A percentile compares a stretch with the other conserved stretches of the same genome.
phyloP scores from a whole-genome alignment of 345 rosid species.

The Gossypium ekmanianum region DNA sequence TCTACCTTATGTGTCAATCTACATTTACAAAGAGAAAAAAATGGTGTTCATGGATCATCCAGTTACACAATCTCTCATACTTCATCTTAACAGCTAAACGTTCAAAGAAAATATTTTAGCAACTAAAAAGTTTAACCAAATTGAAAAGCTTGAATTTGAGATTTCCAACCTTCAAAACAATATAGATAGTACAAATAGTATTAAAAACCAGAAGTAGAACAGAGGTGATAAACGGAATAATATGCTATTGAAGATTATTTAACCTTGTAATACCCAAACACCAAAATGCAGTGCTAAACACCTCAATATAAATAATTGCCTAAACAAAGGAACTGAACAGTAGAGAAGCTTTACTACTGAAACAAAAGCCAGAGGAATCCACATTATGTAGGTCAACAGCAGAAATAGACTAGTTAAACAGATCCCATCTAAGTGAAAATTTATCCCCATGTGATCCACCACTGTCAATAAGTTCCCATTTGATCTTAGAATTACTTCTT shows the following conservation, averaged over 20 bases:
- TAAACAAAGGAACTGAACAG: not conserved
- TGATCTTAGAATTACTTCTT: not conserved
- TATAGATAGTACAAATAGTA: not conserved
- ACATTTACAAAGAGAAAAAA: not conserved
- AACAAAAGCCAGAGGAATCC: not conserved
- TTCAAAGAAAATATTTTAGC: not conserved
- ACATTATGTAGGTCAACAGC: not conserved
- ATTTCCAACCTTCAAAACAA: not conserved
- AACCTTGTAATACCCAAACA: not conserved
- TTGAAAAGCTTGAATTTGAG: not conserved
- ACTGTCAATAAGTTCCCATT: not conserved
- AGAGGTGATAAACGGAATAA: not conserved
- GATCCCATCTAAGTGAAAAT: constrained; percentile 5
- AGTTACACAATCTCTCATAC: not conserved
- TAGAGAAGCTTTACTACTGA: not conserved
- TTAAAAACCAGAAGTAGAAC: not conserved
- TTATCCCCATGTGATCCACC: not conserved
- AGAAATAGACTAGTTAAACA: not conserved
- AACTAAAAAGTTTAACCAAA: not conserved
- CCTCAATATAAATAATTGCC: not conserved
- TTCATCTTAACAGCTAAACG: constrained; percentile 5
- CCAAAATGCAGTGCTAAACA: not conserved
- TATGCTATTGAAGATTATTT: not conserved
- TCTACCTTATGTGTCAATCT: not conserved
- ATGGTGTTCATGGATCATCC: not conserved